phyloP scores from a whole-genome alignment of 2,329 filamentous ascomycete species.

The Akanthomyces uredinophilus region DNA sequence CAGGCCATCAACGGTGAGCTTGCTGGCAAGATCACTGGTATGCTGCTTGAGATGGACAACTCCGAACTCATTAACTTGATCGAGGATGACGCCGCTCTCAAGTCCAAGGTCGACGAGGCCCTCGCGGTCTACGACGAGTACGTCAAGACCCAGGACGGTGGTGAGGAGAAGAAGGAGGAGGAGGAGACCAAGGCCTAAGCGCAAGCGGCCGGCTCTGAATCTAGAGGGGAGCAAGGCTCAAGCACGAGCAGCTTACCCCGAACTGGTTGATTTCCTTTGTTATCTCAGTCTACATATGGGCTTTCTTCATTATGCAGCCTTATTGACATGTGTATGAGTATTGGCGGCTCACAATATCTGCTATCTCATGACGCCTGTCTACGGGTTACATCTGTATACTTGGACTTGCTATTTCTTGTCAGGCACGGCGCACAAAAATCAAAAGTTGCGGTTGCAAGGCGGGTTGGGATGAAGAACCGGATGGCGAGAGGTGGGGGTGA shows the following conservation, averaged over 20 bases:
- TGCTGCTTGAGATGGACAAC: slow-evolving; percentile 99
- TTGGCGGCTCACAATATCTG: slow-evolving; percentile 22
- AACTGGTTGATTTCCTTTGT: slow-evolving; percentile 23
- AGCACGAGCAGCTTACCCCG: slow-evolving; percentile 13
- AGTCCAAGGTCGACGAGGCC: slow-evolving; percentile 95
- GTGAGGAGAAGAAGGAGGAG: slow-evolving; percentile 48
- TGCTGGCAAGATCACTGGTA: slow-evolving; percentile 98
- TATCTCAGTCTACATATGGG: slow-evolving; percentile 13
- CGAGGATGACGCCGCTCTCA: slow-evolving; percentile 81
- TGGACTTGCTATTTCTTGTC: slow-evolving; percentile 37
- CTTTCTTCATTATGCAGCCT: slow-evolving; percentile 11
- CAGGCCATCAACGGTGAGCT: slow-evolving; percentile 89
- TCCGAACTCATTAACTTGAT: slow-evolving; percentile 87
- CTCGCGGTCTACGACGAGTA: slow-evolving; percentile 98
- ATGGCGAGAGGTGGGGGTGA: not conserved
- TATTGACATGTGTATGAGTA: slow-evolving; percentile 10
- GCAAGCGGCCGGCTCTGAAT: slow-evolving; percentile 10
- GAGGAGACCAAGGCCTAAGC: slow-evolving; percentile 37
- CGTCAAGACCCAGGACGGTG: slow-evolving; percentile 61
- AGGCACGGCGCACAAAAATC: slow-evolving; percentile 33
- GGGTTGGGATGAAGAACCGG: slow-evolving; percentile 5
- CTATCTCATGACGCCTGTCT: slow-evolving; percentile 24
- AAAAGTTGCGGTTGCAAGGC: slow-evolving; percentile 25
- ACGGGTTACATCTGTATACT: slow-evolving; percentile 34
- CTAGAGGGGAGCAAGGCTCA: slow-evolving; percentile 36